These are phyloP conservation scores for Talaromyces sp. DNA, from an alignment of 2,329 filamentous ascomycete genomes.

Conservation along the genomic window DNA sequence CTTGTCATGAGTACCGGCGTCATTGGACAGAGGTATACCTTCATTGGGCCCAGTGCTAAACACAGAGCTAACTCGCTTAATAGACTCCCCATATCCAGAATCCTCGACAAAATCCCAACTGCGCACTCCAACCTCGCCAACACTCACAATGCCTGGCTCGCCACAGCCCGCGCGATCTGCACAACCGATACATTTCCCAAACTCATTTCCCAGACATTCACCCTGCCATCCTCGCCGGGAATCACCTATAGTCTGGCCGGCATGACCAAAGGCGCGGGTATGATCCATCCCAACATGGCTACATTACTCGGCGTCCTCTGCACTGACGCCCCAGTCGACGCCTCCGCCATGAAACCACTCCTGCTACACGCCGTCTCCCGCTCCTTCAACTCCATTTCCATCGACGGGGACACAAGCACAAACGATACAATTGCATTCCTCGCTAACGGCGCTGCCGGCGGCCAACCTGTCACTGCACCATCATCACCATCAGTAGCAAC, in stretches of 20 bases:
- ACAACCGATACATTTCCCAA: slow-evolving; percentile 99
- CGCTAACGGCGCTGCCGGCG: slow-evolving; percentile 90
- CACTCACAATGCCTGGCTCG: slow-evolving; percentile 81
- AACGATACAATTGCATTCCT: slow-evolving; percentile 94
- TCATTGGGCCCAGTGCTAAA: background rate
- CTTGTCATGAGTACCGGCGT: slow-evolving; percentile 98
- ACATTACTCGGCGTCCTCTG: slow-evolving; percentile 88
- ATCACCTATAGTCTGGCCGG: slow-evolving; percentile 81
- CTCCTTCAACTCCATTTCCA: slow-evolving; percentile 94
- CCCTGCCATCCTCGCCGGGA: slow-evolving; percentile 72
- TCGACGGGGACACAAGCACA: slow-evolving; percentile 95
- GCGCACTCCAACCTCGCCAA: slow-evolving; percentile 68
- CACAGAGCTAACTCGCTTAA: background rate
- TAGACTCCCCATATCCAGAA: slow-evolving; percentile 86
- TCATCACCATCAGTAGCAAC: slow-evolving; percentile 35
- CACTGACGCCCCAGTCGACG: slow-evolving; percentile 79
- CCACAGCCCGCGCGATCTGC: slow-evolving; percentile 85
- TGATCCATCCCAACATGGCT: slow-evolving; percentile 99
- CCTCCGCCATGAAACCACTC: slow-evolving; percentile 63
- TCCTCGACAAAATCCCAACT: slow-evolving; percentile 73
- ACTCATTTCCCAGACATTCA: slow-evolving; percentile 79
- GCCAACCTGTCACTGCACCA: slow-evolving; percentile 54
- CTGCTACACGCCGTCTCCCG: slow-evolving; percentile 72
- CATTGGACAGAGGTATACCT: slow-evolving; percentile 78
- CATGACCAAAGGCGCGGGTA: slow-evolving; percentile 96